Evolutionary conservation across 768 basidiomycete species (phyloP).

Genomic region (Sarcomyxa edulis): DNA sequence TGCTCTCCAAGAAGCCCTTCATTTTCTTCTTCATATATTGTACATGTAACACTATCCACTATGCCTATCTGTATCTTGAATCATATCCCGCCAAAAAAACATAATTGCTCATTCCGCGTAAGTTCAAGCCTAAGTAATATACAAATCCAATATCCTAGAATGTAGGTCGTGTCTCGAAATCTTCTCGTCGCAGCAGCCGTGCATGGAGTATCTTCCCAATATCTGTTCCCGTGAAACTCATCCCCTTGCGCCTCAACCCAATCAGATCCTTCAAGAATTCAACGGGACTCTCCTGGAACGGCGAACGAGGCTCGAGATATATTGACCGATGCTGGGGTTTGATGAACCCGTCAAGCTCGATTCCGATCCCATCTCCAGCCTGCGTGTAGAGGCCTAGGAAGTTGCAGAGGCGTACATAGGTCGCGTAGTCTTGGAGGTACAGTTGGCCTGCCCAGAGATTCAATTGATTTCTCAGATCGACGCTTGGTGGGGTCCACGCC

Average conservation of each 20-base stretch:
- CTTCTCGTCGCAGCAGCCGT: slow-evolving; percentile 1
- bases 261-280: slow-evolving; percentile 26
- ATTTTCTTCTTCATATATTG: too few relatives aligned
- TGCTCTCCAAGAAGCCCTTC: too few relatives aligned
- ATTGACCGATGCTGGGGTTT: slow-evolving; percentile 13
- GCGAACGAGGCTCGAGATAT: slow-evolving; percentile 4
- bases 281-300: slow-evolving; percentile 32
- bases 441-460: slow-evolving; percentile 42
- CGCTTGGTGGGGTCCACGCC: slow-evolving; percentile 11
- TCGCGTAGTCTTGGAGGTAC: slow-evolving; percentile 25
- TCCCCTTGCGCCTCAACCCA: slow-evolving; percentile 31
- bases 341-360: slow-evolving; percentile 27
- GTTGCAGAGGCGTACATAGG: slow-evolving; percentile 28
- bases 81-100: too few relatives aligned
- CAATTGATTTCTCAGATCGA: slow-evolving; percentile 23
- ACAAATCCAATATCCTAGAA: too few relatives aligned
- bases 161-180: too few relatives aligned
- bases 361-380: slow-evolving; percentile 7
- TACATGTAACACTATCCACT: too few relatives aligned
- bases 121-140: too few relatives aligned
- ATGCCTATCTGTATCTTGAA: too few relatives aligned
- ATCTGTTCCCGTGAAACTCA: slow-evolving; percentile 29
- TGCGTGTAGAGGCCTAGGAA: slow-evolving; percentile 27
- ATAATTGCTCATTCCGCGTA: too few relatives aligned
- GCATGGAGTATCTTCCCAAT: slow-evolving; percentile 31